Percentiles rank a stretch among this genome's conserved stretches.
phyloP scores from a whole-genome alignment of 495 filamentous ascomycete genomes.

The Oleoguttula mirabilis region DNA sequence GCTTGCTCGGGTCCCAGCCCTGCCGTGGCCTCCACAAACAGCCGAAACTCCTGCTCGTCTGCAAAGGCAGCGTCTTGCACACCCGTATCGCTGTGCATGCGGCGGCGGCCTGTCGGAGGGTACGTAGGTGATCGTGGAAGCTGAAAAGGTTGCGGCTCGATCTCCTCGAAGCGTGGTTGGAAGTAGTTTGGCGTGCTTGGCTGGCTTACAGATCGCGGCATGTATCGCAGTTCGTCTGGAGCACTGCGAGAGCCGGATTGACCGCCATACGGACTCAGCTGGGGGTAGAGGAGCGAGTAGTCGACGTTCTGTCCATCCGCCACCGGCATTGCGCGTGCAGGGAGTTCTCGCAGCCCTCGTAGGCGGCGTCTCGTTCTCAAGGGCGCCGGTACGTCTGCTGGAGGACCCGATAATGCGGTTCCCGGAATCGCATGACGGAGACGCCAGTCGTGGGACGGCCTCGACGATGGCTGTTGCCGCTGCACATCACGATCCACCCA shows the following conservation, averaged over 20 bases:
- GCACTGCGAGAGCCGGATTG: neutral
- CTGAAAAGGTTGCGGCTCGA: neutral
- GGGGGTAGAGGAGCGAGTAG: conserved; percentile 4
- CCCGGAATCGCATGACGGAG: neutral
- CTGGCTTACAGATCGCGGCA: conserved; percentile 12
- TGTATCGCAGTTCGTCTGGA: neutral
- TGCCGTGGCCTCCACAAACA: conserved; percentile 29
- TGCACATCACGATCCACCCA: neutral
- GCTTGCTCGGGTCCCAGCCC: conserved; percentile 16
- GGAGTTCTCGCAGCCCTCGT: no score
- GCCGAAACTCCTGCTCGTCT: conserved; percentile 25
- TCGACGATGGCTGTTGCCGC: neutral
- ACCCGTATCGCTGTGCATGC: conserved; percentile 8
- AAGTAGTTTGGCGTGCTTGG: conserved; percentile 5
- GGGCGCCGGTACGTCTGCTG: neutral
- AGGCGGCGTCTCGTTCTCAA: conserved; percentile 1
- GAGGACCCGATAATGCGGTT: neutral
- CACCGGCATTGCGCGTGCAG: no score
- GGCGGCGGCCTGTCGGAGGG: conserved; percentile 7
- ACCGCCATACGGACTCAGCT: conserved; percentile 7
- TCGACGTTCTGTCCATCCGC: conserved; percentile 1
- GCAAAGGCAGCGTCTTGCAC: conserved; percentile 12
- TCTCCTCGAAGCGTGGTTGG: neutral
- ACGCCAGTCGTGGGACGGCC: neutral
- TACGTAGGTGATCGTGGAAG: conserved; percentile 14